Evolutionary conservation across 495 filamentous ascomycete genomes (phyloP), one percentile per base, ranked within the genome.

Genomic region (Cairneyella variabilis): DNA sequence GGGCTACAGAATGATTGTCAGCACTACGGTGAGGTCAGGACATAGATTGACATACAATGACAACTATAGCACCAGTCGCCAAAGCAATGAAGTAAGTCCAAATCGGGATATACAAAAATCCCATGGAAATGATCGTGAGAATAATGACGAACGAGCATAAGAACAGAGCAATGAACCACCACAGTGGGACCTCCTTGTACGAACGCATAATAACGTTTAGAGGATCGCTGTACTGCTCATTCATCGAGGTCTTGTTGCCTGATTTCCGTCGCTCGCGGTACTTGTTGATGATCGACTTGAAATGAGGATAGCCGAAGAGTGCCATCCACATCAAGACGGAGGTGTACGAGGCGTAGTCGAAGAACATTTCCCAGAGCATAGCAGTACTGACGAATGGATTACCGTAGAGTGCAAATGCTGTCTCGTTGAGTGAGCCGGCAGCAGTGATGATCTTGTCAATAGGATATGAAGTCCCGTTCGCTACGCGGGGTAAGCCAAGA

Each of bases 1-100:
- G 4, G 77, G 78, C 41, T 56, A 37, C n/a, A 18, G 16, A 3
- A 7, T 27, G 1, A 14, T 26, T 25, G 20, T 41, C 8, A 5
- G 7, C 7, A 21, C 3, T 16, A 27, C 7, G 16, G 10, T 40
- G 37, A 12, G 23, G 27, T 45, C n/a, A n/a, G 16, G 7, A n/a
- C 0, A 1, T 21, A 30, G 20, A 27, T 8, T 8, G 3, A 41
- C 52, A 1, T 45, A 54, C 52, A 11, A 77, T 56, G 41, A 80
- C 76, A 30, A 79, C 70, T 21, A 77, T 46, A 11, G 72, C 76
- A 2, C 76, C 73, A 18, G 73, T 78, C 1, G 62, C 61, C 25
- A 80, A 61, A 0, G 71, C 79, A 1, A 82, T 72, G 28, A 83
- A 73, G 22, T 76, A 71, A 3, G 78, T 77, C 77, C 76, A 81